A percentile compares a stretch with the other conserved stretches of the same genome.
phyloP scores from a whole-genome alignment of 495 filamentous ascomycete genomes.

The Sphaerosporella brunnea region DNA sequence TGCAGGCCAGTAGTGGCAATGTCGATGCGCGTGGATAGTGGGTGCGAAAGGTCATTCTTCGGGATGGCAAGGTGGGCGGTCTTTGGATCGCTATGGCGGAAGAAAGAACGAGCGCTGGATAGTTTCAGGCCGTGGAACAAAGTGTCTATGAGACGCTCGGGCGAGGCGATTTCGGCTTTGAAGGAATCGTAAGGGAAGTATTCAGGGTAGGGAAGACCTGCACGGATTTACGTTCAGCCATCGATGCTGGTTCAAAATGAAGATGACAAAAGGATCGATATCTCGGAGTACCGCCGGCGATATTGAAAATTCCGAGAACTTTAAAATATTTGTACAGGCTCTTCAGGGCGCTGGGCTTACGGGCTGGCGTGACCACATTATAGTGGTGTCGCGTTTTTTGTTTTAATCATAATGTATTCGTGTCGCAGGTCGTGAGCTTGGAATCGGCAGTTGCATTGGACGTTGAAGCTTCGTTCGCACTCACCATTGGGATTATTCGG shows the following conservation, averaged over 20 bases:
- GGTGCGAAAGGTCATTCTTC: slow-evolving; percentile 38
- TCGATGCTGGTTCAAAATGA: not conserved
- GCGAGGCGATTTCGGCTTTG: slow-evolving; percentile 56
- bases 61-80: slow-evolving; percentile 49
- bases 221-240: not conserved
- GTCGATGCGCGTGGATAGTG: slow-evolving; percentile 46
- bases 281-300: slow-evolving; percentile 53
- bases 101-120: slow-evolving; percentile 13
- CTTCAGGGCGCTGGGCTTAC: slow-evolving; percentile 50
- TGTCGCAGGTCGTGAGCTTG: slow-evolving; percentile 42
- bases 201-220: slow-evolving; percentile 58
- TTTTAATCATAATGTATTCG: no score
- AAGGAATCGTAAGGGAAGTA: slow-evolving; percentile 88
- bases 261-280: not conserved
- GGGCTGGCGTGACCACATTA: slow-evolving; percentile 45
- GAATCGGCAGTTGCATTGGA: slow-evolving; percentile 28
- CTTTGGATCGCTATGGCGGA: slow-evolving; percentile 5
- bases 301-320: slow-evolving; percentile 64
- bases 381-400: no score
- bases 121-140: slow-evolving; percentile 32
- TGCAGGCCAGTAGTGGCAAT: slow-evolving; percentile 63
- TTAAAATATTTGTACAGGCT: slow-evolving; percentile 66
- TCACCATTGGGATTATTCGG: no score
- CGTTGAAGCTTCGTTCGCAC: no score
- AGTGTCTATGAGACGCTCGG: slow-evolving; percentile 48